A percentile compares a stretch with the other conserved stretches of the same genome.
Conservation (phyloP, 495 filamentous ascomycete genomes). For the Penicillium ochrochloron region DNA sequence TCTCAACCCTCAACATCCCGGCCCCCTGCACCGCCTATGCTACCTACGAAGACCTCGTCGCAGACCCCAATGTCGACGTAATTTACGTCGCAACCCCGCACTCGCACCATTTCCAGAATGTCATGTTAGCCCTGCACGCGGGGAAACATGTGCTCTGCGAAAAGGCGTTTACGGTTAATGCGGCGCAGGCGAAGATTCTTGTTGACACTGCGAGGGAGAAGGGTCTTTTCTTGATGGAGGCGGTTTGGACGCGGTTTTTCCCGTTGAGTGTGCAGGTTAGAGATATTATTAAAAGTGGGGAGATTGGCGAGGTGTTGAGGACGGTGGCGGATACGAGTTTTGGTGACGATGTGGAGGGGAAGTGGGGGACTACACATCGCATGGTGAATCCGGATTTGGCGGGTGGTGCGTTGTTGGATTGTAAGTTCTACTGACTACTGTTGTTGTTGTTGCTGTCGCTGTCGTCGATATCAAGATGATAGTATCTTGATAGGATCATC, state of each 20-base stretch:
- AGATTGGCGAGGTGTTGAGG: conserved; percentile 77
- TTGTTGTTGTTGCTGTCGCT: not conserved
- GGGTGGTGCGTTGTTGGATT: conserved; percentile 80
- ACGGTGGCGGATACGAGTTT: conserved; percentile 74
- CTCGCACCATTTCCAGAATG: conserved; percentile 93
- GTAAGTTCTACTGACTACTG: conserved; percentile 52
- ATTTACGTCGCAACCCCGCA: conserved; percentile 94
- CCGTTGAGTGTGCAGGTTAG: conserved; percentile 78
- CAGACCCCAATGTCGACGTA: conserved; percentile 79
- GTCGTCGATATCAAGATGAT: not conserved
- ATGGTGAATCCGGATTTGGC: conserved; percentile 90
- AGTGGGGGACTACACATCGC: conserved; percentile 63
- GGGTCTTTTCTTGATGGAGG: conserved; percentile 94
- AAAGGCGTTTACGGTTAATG: conserved; percentile 92
- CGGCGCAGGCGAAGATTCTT: conserved; percentile 75
- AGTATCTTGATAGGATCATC: too few relatives aligned
- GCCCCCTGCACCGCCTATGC: conserved; percentile 73
- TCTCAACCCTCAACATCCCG: conserved; percentile 67
- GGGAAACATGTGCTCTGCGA: conserved; percentile 92
- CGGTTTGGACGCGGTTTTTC: conserved; percentile 94
- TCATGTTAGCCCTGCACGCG: conserved; percentile 77
- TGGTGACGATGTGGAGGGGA: conserved; percentile 53
- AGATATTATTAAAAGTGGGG: conserved; percentile 67
- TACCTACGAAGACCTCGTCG: conserved; percentile 77
- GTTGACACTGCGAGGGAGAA: conserved; percentile 75